Base-by-base conservation (phyloP, 2,329 filamentous ascomycete genomes). In the Drechslera avenae region DNA sequence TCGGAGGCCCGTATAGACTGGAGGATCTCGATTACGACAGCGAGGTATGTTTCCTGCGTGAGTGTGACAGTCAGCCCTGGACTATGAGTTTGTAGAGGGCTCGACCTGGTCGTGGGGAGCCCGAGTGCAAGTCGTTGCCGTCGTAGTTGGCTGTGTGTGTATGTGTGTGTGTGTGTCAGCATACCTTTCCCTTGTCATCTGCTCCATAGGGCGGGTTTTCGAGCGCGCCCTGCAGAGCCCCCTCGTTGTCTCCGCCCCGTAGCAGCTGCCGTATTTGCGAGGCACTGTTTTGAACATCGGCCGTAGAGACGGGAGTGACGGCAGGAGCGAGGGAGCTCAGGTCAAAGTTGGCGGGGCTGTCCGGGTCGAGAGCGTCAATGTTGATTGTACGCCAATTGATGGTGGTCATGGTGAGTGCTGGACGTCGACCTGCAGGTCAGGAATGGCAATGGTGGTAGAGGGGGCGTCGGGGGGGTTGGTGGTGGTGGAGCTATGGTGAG, bases 1-100 rank as follows among this genome's bases (percentile, higher is more conserved):
- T 99, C 94, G 64, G 89, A 89, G 69, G 94, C 91, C 73, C 96
- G 92, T 77, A 97, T 97, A 16, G 91, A 94, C 76, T 96, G 92
- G 60, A 99, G 81, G 51, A 97, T 92, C 77, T 99, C 94, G 55
- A 91, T 86, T 33, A 99, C 89, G 16, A 90, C 93, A 62, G 90
- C 86, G 59, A 96, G 80, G 74, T 97, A 91, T 23, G 91, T 81
- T 60, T 96, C 91, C 87, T 96, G 74, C 53, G 48, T 39, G 35
- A 36, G 60, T 61, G 59, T 45, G 56, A 63, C 56, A 44, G 64
- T 73, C 61, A 71, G 67, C 64, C 56, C 28, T 52, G 43, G 46
- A 56, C 33, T 64, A 42, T 21, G 46, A 30, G 56, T 57, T 65
- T 61, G 52, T 36, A 59, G 50, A 49, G n/a, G 51, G 50, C 48